Conservation (phyloP, 2,329 filamentous ascomycete species). For the Hymenoscyphus fructigenus region DNA sequence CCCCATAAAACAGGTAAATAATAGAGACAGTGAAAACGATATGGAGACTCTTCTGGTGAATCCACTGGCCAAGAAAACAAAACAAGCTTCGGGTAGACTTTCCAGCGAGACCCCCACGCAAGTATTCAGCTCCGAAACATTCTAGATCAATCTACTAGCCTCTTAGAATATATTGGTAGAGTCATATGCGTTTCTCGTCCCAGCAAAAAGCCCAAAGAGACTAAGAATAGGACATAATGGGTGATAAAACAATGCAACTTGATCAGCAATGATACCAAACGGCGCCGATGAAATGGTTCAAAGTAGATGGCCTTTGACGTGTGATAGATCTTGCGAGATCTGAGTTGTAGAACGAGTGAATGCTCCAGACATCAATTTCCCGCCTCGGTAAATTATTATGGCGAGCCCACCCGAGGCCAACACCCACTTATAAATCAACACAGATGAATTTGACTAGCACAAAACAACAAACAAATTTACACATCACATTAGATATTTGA, state of each 20-base stretch:
- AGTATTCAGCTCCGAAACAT: not conserved
- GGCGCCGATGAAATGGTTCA: not conserved
- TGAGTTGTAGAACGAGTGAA: not conserved
- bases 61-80: too few relatives aligned
- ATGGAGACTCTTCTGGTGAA: too few relatives aligned
- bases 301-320: not conserved
- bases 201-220: not conserved
- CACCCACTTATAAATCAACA: not conserved
- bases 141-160: not conserved
- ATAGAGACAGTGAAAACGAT: too few relatives aligned
- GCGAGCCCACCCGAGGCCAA: not conserved
- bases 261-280: not conserved
- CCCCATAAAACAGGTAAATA: too few relatives aligned
- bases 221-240: not conserved
- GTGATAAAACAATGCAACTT: not conserved
- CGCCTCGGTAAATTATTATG: not conserved
- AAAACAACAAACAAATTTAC: too few relatives aligned
- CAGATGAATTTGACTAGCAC: not conserved
- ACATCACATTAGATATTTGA: not conserved
- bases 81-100: not conserved
- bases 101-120: not conserved
- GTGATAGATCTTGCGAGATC: not conserved
- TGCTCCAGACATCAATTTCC: not conserved
- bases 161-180: not conserved
- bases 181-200: not conserved